These are phyloP conservation scores for Gymnopilus junonius DNA, from an alignment of 768 basidiomycete genomes.

Conservation along the genomic window DNA sequence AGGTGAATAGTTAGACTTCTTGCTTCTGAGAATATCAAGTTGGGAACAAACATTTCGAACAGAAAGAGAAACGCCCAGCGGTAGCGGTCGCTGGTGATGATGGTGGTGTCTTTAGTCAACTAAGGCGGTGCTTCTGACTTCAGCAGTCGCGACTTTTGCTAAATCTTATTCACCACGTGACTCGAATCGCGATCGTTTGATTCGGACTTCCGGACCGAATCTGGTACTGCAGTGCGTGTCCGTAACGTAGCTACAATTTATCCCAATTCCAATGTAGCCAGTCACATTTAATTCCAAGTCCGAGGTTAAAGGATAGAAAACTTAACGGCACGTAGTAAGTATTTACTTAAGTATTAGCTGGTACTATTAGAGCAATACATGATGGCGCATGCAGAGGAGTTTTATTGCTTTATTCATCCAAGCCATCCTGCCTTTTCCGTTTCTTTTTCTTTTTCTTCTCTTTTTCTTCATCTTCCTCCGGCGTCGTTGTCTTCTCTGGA, in stretches of 20 bases:
- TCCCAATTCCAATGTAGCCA: no score
- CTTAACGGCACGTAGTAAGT: no score
- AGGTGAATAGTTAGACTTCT: neutral
- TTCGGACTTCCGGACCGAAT: neutral
- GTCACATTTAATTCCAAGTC: no score
- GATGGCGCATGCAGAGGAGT: neutral
- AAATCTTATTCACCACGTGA: constrained; percentile 17
- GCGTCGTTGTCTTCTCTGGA: neutral
- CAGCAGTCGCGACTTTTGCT: neutral
- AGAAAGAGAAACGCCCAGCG: neutral
- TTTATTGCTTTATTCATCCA: neutral
- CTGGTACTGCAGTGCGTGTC: no score
- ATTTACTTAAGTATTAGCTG: no score
- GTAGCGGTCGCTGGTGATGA: neutral
- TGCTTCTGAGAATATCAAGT: neutral
- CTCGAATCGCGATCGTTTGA: neutral
- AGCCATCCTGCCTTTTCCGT: constrained; percentile 1
- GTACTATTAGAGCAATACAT: no score
- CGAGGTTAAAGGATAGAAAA: no score
- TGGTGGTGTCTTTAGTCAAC: constrained; percentile 17
- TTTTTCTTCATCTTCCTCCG: neutral
- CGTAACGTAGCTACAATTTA: no score
- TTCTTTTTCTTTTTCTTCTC: constrained; percentile 15
- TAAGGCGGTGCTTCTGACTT: constrained; percentile 2
- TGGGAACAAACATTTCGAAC: neutral